These are phyloP conservation scores for Nemania abortiva DNA, from an alignment of 2,329 filamentous ascomycete genomes.

Conservation along the genomic window DNA sequence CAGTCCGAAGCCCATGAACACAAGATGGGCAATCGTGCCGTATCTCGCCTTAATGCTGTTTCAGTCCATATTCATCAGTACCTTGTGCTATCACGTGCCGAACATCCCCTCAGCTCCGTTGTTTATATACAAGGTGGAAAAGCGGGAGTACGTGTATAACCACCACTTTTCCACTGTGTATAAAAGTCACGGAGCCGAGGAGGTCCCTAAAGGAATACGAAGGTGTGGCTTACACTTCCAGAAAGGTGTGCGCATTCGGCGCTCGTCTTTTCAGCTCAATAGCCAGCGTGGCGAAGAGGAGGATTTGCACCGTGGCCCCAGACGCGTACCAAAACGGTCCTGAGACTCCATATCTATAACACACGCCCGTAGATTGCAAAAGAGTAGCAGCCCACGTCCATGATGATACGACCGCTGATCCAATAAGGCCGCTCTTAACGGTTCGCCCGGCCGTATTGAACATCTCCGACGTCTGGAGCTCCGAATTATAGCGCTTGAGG, in stretches of 20 bases:
- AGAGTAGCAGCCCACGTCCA: conserved; percentile 95
- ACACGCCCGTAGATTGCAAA: conserved; percentile 82
- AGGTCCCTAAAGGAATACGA: background rate
- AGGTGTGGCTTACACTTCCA: conserved; percentile 72
- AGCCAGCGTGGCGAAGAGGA: conserved; percentile 89
- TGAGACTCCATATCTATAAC: conserved; percentile 80
- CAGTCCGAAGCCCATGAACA: conserved; percentile 85
- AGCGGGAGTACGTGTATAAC: too few relatives aligned
- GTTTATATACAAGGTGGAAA: too few relatives aligned
- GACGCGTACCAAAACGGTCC: conserved; percentile 68
- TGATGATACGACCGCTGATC: conserved; percentile 88
- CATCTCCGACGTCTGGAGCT: conserved; percentile 91
- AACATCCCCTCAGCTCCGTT: too few relatives aligned
- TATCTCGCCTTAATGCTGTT: conserved; percentile 48
- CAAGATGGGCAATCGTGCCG: conserved; percentile 70
- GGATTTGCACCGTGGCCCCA: conserved; percentile 81
- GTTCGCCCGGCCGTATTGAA: conserved; percentile 90
- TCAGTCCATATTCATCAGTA: background rate
- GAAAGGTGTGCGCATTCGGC: conserved; percentile 86
- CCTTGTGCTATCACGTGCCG: too few relatives aligned
- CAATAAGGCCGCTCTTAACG: conserved; percentile 89
- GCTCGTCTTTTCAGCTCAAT: conserved; percentile 90
- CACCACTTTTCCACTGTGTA: too few relatives aligned
- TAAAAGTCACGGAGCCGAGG: too few relatives aligned
- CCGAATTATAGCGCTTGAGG: conserved; percentile 69